A percentile compares a stretch with the other conserved stretches of the same genome.
These are phyloP conservation scores for Thalassiosira mediterranea DNA, from an alignment of 352 stramenopile genomes.

Conservation along the genomic window DNA sequence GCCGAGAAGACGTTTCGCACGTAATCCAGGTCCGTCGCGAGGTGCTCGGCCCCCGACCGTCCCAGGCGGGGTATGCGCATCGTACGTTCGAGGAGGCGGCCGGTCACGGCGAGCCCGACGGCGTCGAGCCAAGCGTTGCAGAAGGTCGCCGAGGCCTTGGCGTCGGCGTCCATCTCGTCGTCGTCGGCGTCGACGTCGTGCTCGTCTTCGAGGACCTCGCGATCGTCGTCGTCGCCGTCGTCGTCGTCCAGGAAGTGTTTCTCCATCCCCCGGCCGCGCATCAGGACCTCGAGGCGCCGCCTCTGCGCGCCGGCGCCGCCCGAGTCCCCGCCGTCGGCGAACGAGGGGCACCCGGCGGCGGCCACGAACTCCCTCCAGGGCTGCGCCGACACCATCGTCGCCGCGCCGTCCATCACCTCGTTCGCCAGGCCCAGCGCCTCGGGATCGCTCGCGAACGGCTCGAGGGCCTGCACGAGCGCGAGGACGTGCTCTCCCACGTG, in stretches of 20 bases:
- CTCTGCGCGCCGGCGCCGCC: conserved; percentile 43
- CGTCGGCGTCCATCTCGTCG: conserved; percentile 54
- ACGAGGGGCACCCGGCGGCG: conserved; percentile 55
- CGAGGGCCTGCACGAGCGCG: conserved; percentile 76
- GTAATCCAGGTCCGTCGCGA: conserved; percentile 79
- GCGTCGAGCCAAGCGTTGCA: conserved; percentile 81
- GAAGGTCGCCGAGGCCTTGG: conserved; percentile 53
- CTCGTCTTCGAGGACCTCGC: conserved; percentile 46
- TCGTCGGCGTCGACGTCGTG: conserved; percentile 56
- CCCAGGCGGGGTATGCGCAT: conserved; percentile 76
- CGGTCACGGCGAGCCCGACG: conserved; percentile 71
- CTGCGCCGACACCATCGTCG: conserved; percentile 65
- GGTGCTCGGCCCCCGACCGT: conserved; percentile 72
- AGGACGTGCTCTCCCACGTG: conserved; percentile 82
- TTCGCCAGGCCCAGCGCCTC: conserved; percentile 69
- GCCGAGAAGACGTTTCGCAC: conserved; percentile 80
- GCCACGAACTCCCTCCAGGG: conserved; percentile 75
- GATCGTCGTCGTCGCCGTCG: conserved; percentile 5
- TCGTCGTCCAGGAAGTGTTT: conserved; percentile 56
- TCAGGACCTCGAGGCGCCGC: conserved; percentile 46
- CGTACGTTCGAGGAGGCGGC: conserved; percentile 68
- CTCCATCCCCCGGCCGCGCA: conserved; percentile 64
- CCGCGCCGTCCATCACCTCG: conserved; percentile 72
- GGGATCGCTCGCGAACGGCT: conserved; percentile 78
- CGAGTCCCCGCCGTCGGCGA: too few species aligned